Base-by-base conservation (phyloP, 2,329 filamentous ascomycete genomes). In the Paraphoma chrysanthemicola region DNA sequence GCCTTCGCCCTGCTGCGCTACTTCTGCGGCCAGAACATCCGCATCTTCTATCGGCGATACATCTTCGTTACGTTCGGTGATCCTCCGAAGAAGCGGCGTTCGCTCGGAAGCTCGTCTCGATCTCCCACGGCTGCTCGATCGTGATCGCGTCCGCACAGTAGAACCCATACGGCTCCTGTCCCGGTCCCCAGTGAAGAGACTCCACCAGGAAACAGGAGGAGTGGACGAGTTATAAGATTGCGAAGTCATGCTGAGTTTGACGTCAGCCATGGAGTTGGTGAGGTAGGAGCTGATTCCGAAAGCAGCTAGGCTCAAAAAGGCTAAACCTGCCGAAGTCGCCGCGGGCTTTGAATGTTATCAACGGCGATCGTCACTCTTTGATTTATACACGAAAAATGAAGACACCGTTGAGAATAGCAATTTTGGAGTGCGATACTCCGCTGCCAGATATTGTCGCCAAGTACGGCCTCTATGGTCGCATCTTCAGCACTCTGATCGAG, bases 401-500 rank as follows among this genome's bases (percentile, higher is more conserved):
- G 59, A 69, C 72, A 6, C 72, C 76, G 30, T 79, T 94, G 64
- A 89, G 91, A 53, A 89, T 97, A 77, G 93, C 93, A 45, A 85
- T 98, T 66, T 88, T 98, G 65, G 92, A 97, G 82, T 90, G 91
- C 81, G 94, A 97, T 78, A 90, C 86, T 1, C 92, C 92, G 1
- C 82, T 90, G 48, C 84, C 87, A 1, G 77, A 84, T 43, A 86
- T 89, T 38, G 80, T 85, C 52, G 83, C 83, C 53, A 86, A 86
- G 68, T 93, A 90, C 77, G 86, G 87, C 49, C 83, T 83, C 57
- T 97, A 97, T 78, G 86, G 87, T 59, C 88, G 87, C 60, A 84
- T 84, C 43, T 82, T 88, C 66, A 79, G 81, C 57, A 78, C 78
- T 16, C 77, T 83, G 41, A 80, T 86, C 6, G 73, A 82, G 53